phyloP scores from a whole-genome alignment of 495 filamentous ascomycete species.

The Neurospora sp. region DNA sequence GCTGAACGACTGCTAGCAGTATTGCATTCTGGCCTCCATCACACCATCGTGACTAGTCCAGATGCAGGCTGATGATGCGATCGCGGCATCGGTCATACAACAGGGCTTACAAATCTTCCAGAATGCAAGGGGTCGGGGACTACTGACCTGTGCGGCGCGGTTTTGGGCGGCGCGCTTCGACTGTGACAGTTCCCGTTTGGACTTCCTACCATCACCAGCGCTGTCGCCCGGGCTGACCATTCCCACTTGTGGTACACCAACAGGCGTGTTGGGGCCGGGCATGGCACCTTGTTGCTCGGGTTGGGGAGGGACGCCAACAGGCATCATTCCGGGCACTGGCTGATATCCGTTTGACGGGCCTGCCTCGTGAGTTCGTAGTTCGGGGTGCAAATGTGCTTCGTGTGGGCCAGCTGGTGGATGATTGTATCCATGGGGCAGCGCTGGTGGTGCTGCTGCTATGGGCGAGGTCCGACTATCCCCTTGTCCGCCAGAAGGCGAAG shows the following conservation, averaged over 20 bases:
- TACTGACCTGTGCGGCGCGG: slow-evolving; percentile 80
- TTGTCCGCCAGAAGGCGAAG: slow-evolving; percentile 12
- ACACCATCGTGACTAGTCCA: not conserved
- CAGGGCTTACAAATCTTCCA: not conserved
- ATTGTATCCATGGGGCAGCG: slow-evolving; percentile 25
- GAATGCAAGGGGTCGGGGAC: not conserved
- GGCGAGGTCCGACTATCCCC: slow-evolving; percentile 10
- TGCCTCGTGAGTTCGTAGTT: slow-evolving; percentile 21
- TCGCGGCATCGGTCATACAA: not conserved
- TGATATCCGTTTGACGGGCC: slow-evolving; percentile 9
- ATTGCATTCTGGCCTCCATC: not conserved
- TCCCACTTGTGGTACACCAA: slow-evolving; percentile 4
- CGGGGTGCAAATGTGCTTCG: slow-evolving; percentile 23
- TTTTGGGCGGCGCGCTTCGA: slow-evolving; percentile 97
- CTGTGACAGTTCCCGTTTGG: slow-evolving; percentile 81
- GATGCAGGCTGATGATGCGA: not conserved
- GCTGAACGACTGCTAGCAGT: not conserved
- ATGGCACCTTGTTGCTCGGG: slow-evolving; percentile 15
- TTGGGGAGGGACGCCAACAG: slow-evolving; percentile 14
- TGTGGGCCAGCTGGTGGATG: slow-evolving; percentile 14
- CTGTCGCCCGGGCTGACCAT: slow-evolving; percentile 14
- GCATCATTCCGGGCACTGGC: slow-evolving; percentile 24
- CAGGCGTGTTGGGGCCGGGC: slow-evolving; percentile 11
- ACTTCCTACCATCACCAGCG: slow-evolving; percentile 32
- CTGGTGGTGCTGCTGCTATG: slow-evolving; percentile 7